Base-by-base conservation (phyloP, 176 grass and related monocot species). In the Alloteropsis semialata region DNA sequence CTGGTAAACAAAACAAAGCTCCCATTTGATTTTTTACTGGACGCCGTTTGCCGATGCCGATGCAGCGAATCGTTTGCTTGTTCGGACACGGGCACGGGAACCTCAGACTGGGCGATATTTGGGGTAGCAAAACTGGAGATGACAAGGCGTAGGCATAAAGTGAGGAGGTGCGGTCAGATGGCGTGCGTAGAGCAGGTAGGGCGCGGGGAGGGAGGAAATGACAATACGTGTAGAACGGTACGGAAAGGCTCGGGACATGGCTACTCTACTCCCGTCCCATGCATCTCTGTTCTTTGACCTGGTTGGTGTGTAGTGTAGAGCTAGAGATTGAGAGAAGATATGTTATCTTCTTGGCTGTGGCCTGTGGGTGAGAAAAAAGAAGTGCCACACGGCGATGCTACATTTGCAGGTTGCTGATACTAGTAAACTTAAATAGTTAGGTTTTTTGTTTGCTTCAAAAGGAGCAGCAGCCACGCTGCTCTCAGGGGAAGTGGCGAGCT, bases 231-330 rank as follows among this genome's bases (percentile, higher is more conserved):
- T 39, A 14, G 30, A 51, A 8, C 25, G 68, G 88, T 88, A 90
- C 91, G 88, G 75, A 50, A 88, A 66, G 65, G 81, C 44, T 58
- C 44, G 22, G 19, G 68, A n/a, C 25, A 12, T 58, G 82, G 69
- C 50, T 11, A 29, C 25, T 61, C 59, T 27, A 62, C 30, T 1
- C 34, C 34, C 34, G 24, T 29, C 39, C n/a, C 42, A 61, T 61
- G 27, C 81, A 70, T 80, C 55, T 5, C 27, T 27, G 78, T 61
- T 58, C 51, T 89, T 88, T 88, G 91, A 90, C 88, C 85, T 88
- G 57, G 39, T 63, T 43, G 46, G 68, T 61, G 48, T 58, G 56
- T 6, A 50, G 15, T 12, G 45, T 10, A 43, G 41, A 43, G 48
- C 19, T 32, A 4, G 18, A 42, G 36, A 25, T 32, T 8, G 25